These are phyloP conservation scores for Fusarium nodosum DNA, from an alignment of 2,329 filamentous ascomycete species.

Conservation along the genomic window DNA sequence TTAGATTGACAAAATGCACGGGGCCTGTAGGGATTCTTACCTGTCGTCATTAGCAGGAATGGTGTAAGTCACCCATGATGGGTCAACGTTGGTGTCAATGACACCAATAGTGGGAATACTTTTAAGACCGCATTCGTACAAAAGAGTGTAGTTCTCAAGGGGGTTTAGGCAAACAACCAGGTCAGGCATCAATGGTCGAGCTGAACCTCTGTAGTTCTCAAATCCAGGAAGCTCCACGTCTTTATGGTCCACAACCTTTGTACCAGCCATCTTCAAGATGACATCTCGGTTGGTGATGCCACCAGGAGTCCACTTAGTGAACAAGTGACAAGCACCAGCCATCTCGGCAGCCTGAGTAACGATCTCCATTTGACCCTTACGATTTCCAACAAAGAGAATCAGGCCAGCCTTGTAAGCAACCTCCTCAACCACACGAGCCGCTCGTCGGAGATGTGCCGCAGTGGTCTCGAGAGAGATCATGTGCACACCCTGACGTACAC, in stretches of 20 bases:
- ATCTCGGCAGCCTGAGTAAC: slow-evolving; percentile 86
- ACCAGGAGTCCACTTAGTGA: slow-evolving; percentile 92
- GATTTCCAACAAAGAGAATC: slow-evolving; percentile 91
- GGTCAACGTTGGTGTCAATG: slow-evolving; percentile 93
- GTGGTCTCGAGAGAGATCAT: slow-evolving; percentile 94
- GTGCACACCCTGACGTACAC: slow-evolving; percentile 87
- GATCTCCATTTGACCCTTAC: slow-evolving; percentile 82
- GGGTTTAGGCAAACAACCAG: slow-evolving; percentile 94
- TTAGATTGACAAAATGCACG: slow-evolving; percentile 43
- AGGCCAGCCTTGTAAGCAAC: slow-evolving; percentile 86
- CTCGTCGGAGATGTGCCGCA: slow-evolving; percentile 89
- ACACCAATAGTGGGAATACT: slow-evolving; percentile 95
- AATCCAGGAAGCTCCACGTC: slow-evolving; percentile 75
- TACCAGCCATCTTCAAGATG: slow-evolving; percentile 78
- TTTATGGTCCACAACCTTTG: slow-evolving; percentile 81
- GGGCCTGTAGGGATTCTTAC: slow-evolving; percentile 59
- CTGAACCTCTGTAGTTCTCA: slow-evolving; percentile 72
- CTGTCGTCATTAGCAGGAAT: slow-evolving; percentile 98
- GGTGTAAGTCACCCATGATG: slow-evolving; percentile 94
- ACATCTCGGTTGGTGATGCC: slow-evolving; percentile 93
- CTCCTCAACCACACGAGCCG: slow-evolving; percentile 91
- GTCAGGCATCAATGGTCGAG: slow-evolving; percentile 82
- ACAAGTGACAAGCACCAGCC: slow-evolving; percentile 86
- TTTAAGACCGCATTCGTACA: slow-evolving; percentile 91
- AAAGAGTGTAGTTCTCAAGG: slow-evolving; percentile 87